These are phyloP conservation scores for Blepharisma japonicum DNA, from an alignment of 73 alveolate genomes.

Conservation along the genomic window DNA sequence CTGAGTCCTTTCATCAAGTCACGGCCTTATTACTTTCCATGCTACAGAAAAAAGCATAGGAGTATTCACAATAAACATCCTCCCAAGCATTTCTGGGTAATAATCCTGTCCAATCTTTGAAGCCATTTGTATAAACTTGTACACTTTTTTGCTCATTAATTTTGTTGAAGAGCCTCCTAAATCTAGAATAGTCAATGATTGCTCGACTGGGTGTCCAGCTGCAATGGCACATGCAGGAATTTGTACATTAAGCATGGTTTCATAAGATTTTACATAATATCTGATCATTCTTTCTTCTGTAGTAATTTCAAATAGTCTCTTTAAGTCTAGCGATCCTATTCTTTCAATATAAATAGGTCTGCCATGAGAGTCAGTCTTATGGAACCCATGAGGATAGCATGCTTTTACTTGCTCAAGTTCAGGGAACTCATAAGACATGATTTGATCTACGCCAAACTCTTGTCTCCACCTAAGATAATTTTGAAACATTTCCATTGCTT, in stretches of 20 bases:
- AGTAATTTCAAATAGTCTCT: conserved; percentile 47
- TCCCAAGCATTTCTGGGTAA: conserved; percentile 77
- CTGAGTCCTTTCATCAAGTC: conserved; percentile 64
- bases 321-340: conserved; percentile 46
- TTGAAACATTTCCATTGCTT: conserved; percentile 64
- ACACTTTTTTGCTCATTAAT: conserved; percentile 53
- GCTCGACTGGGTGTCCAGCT: conserved; percentile 52
- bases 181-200: conserved; percentile 57
- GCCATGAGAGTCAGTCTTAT: conserved; percentile 62
- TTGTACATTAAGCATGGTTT: conserved; percentile 49
- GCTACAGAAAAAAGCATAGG: conserved; percentile 68
- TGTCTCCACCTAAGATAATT: conserved; percentile 69
- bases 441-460: conserved; percentile 63
- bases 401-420: conserved; percentile 39
- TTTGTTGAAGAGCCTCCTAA: conserved; percentile 60
- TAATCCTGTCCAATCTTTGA: conserved; percentile 72
- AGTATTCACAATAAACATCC: conserved; percentile 68
- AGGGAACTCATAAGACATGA: conserved; percentile 41
- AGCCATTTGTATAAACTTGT: conserved; percentile 54
- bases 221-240: conserved; percentile 69
- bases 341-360: conserved; percentile 75
- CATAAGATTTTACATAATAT: conserved; percentile 72
- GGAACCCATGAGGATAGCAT: conserved; percentile 74
- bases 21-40: conserved; percentile 70
- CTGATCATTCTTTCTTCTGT: conserved; percentile 59